Conservation (phyloP, 257 asterid genomes). For the Rubia yunnanensis region DNA sequence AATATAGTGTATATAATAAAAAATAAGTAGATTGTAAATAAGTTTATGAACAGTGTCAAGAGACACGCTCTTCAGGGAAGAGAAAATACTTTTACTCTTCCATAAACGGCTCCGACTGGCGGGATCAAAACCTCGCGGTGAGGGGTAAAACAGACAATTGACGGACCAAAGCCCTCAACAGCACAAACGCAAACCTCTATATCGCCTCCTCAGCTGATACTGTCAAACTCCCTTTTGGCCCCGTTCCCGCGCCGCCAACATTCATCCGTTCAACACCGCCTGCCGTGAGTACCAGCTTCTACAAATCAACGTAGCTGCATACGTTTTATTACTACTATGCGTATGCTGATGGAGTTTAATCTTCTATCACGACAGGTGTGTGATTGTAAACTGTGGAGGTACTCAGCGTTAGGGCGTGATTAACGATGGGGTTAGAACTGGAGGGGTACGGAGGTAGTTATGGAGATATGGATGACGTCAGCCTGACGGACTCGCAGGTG, state of each 20-base stretch:
- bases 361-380: neutral
- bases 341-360: neutral
- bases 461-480: constrained; percentile 38
- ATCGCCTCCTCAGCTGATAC: neutral
- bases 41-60: too few species aligned
- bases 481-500: constrained; percentile 50
- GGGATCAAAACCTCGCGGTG: neutral
- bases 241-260: constrained; percentile 1
- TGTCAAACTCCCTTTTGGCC: neutral
- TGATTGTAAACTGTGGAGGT: neutral
- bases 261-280: neutral
- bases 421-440: constrained; percentile 40
- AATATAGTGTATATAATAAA: too few species aligned
- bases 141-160: neutral
- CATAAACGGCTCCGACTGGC: neutral
- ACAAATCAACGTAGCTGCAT: neutral
- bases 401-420: neutral
- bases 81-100: neutral
- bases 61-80: too few species aligned
- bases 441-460: constrained; percentile 11
- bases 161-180: neutral
- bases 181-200: neutral
- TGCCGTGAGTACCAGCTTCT: neutral
- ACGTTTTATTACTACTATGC: neutral
- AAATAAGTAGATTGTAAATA: too few species aligned